A percentile compares a stretch with the other conserved stretches of the same genome.
Conservation (phyloP, 148 eudicot species). For the Tetragonia tetragonoides region DNA sequence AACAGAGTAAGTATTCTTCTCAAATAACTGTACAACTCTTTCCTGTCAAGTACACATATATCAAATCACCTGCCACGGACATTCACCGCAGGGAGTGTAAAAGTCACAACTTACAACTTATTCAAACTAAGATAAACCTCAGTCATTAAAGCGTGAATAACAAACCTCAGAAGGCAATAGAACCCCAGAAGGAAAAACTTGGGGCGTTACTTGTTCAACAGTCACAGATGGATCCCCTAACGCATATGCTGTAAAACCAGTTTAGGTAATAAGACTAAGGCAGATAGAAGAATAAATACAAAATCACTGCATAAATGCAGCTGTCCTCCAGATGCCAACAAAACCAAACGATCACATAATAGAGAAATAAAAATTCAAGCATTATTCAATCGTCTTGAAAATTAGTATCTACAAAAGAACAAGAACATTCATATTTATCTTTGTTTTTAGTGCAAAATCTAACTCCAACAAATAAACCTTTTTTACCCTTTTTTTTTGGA, state of each 20-base stretch:
- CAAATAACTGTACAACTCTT: slow-evolving; percentile 83
- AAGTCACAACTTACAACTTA: slow-evolving; percentile 21
- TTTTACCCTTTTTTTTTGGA: too few relatives aligned
- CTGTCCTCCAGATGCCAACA: neutral
- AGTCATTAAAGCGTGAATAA: slow-evolving; percentile 16
- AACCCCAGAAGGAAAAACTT: slow-evolving; percentile 61
- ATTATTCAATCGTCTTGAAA: neutral
- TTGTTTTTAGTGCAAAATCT: too few relatives aligned
- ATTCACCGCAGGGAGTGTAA: slow-evolving; percentile 32
- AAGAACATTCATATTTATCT: too few relatives aligned
- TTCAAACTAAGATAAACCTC: slow-evolving; percentile 4
- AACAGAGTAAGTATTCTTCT: slow-evolving; percentile 92
- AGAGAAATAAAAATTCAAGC: neutral
- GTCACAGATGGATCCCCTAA: slow-evolving; percentile 93
- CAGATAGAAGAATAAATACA: neutral
- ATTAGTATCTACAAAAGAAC: neutral
- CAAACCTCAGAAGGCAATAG: slow-evolving; percentile 89
- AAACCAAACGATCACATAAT: neutral
- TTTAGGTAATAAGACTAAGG: slow-evolving; percentile 15
- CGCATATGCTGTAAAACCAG: slow-evolving; percentile 61
- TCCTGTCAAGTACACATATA: slow-evolving; percentile 77
- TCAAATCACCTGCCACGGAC: slow-evolving; percentile 51
- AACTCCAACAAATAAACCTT: too few relatives aligned
- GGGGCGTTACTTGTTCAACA: slow-evolving; percentile 81
- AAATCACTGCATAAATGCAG: neutral